These are phyloP conservation scores for Ananas comosus DNA, from an alignment of 176 grass and related monocot species.

Conservation along the genomic window DNA sequence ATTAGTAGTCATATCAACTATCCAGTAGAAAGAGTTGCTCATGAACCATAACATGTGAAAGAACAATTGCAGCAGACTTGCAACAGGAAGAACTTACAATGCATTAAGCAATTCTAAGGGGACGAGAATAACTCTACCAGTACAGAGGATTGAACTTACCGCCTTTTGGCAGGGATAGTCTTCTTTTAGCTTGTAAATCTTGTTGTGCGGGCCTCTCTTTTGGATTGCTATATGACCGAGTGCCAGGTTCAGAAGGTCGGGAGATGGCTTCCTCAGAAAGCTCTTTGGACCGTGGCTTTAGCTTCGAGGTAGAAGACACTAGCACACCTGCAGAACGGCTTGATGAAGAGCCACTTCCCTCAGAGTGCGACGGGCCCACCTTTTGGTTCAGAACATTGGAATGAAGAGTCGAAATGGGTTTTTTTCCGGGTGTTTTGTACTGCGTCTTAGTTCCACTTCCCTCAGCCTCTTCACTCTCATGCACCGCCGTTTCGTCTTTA, in stretches of 20 bases:
- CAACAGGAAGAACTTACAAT: neutral
- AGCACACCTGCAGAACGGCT: conserved; percentile 15
- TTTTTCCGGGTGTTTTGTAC: conserved; percentile 37
- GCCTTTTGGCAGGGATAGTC: conserved; percentile 52
- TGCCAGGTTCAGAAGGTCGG: conserved; percentile 33
- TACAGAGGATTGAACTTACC: conserved; percentile 29
- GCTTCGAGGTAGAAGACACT: conserved; percentile 25
- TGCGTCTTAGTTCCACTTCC: conserved; percentile 37
- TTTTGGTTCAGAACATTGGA: conserved; percentile 37
- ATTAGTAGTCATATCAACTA: no score
- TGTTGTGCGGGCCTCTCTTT: conserved; percentile 48
- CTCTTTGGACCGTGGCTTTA: conserved; percentile 40
- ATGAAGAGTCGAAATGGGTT: conserved; percentile 33
- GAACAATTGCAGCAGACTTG: neutral
- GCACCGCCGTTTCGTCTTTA: conserved; percentile 33
- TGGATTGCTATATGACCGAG: conserved; percentile 53
- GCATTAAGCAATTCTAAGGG: neutral
- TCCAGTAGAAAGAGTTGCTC: neutral
- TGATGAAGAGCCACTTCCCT: conserved; percentile 40
- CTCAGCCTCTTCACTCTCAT: conserved; percentile 27
- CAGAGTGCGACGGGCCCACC: conserved; percentile 25
- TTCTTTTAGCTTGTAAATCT: conserved; percentile 40
- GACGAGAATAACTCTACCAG: neutral
- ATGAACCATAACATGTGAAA: neutral
- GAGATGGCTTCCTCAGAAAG: conserved; percentile 39